These are phyloP conservation scores for Alliaria petiolata DNA, from an alignment of 345 rosid genomes.

Conservation along the genomic window DNA sequence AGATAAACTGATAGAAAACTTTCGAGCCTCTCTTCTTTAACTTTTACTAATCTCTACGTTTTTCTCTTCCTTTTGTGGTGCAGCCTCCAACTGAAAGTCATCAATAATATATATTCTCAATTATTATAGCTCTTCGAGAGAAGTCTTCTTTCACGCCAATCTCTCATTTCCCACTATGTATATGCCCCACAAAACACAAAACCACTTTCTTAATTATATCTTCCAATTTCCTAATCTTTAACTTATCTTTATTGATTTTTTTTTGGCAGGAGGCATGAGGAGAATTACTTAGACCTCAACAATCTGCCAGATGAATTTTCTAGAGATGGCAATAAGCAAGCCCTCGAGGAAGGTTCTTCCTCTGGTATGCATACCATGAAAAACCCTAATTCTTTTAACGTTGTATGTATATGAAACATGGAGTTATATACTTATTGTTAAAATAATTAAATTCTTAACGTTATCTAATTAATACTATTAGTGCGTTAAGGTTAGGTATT, in stretches of 20 bases:
- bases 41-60: slow-evolving; percentile 51
- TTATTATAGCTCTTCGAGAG: slow-evolving; percentile 37
- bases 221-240: slow-evolving; percentile 20
- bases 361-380: slow-evolving; percentile 42
- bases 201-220: slow-evolving; percentile 18
- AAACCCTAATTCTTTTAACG: slow-evolving; percentile 12
- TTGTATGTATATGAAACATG: neutral
- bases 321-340: slow-evolving; percentile 51
- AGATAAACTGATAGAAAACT: slow-evolving; percentile 93
- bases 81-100: slow-evolving; percentile 78
- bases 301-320: slow-evolving; percentile 82
- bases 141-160: slow-evolving; percentile 52
- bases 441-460: neutral
- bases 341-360: slow-evolving; percentile 59
- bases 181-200: slow-evolving; percentile 11
- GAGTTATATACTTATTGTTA: neutral
- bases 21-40: slow-evolving; percentile 57
- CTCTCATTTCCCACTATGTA: slow-evolving; percentile 33
- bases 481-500: neutral
- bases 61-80: slow-evolving; percentile 37
- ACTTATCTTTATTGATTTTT: neutral
- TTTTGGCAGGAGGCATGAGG: slow-evolving; percentile 69
- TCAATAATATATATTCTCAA: slow-evolving; percentile 39
- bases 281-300: slow-evolving; percentile 89
- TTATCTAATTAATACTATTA: neutral